phyloP scores from a whole-genome alignment of 306 rosid species.

The Gleditsia sinensis region DNA sequence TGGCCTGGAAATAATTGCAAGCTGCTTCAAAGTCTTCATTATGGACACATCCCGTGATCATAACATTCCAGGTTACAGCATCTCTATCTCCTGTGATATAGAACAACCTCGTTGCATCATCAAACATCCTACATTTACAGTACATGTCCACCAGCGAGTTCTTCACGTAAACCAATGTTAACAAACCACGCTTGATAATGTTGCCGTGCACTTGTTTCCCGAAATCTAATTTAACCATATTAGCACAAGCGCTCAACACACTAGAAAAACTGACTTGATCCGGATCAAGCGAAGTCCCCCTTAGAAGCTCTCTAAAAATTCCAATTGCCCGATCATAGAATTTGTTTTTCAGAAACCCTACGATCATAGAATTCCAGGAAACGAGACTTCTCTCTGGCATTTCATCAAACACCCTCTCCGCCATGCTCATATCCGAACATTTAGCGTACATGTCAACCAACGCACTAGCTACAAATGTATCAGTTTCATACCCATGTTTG shows the following conservation, averaged over 20 bases:
- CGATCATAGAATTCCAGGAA: conserved; percentile 62
- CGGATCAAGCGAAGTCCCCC: conserved; percentile 33
- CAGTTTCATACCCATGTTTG: conserved; percentile 46
- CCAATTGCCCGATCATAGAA: conserved; percentile 44
- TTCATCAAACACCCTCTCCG: conserved; percentile 61
- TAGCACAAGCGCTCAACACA: conserved; percentile 61
- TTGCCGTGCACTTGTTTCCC: conserved; percentile 65
- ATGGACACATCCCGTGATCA: conserved; percentile 49
- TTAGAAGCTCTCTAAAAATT: conserved; percentile 39
- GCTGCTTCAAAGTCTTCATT: conserved; percentile 53
- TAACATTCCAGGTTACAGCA: conserved; percentile 63
- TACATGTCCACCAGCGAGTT: conserved; percentile 66
- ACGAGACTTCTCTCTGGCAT: conserved; percentile 57
- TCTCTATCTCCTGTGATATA: conserved; percentile 46
- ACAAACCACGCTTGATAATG: conserved; percentile 52
- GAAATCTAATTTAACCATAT: conserved; percentile 38
- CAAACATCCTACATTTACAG: conserved; percentile 49
- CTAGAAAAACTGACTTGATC: conserved; percentile 60
- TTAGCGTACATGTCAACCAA: conserved; percentile 58
- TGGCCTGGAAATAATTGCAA: conserved; percentile 45
- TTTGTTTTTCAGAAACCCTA: conserved; percentile 51
- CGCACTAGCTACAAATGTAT: conserved; percentile 52
- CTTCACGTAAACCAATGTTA: conserved; percentile 46
- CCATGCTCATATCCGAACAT: conserved; percentile 38
- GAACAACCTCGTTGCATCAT: conserved; percentile 53